These are phyloP conservation scores for Phascolomyces articulosus DNA, from an alignment of 371 early-diverging fungal species.

Conservation along the genomic window DNA sequence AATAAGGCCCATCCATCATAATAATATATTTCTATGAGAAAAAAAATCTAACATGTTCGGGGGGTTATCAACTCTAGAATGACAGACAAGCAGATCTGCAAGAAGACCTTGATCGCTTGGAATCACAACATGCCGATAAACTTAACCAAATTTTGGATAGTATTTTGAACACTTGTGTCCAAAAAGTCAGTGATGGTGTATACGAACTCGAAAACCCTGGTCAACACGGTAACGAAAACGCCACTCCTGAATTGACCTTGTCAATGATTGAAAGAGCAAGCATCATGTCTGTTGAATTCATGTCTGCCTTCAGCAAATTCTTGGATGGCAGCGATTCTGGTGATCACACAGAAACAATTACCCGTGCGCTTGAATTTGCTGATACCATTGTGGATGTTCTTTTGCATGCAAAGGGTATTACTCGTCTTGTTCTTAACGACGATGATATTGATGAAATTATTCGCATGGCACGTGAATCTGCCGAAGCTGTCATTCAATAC, in stretches of 20 bases:
- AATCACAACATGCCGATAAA: slow-evolving; percentile 69
- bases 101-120: slow-evolving; percentile 66
- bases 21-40: not conserved
- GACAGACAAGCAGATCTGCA: slow-evolving; percentile 66
- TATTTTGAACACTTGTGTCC: slow-evolving; percentile 84
- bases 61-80: too few species aligned
- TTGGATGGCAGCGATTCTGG: slow-evolving; percentile 75
- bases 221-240: slow-evolving; percentile 83
- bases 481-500: slow-evolving; percentile 71
- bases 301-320: slow-evolving; percentile 73
- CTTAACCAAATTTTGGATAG: slow-evolving; percentile 87
- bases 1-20: too few species aligned
- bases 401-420: slow-evolving; percentile 88
- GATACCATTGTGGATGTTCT: slow-evolving; percentile 84
- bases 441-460: slow-evolving; percentile 80
- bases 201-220: slow-evolving; percentile 83
- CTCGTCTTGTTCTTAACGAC: slow-evolving; percentile 82
- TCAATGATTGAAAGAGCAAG: slow-evolving; percentile 89
- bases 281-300: slow-evolving; percentile 80
- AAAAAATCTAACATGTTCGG: too few species aligned
- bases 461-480: slow-evolving; percentile 67
- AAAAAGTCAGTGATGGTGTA: slow-evolving; percentile 85
- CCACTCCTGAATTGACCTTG: slow-evolving; percentile 90
- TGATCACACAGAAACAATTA: slow-evolving; percentile 88
- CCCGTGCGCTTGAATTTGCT: slow-evolving; percentile 79